A percentile compares a stretch with the other conserved stretches of the same genome.
Conservation (phyloP, 164 flowering plant species). For the Houttuynia cordata region DNA sequence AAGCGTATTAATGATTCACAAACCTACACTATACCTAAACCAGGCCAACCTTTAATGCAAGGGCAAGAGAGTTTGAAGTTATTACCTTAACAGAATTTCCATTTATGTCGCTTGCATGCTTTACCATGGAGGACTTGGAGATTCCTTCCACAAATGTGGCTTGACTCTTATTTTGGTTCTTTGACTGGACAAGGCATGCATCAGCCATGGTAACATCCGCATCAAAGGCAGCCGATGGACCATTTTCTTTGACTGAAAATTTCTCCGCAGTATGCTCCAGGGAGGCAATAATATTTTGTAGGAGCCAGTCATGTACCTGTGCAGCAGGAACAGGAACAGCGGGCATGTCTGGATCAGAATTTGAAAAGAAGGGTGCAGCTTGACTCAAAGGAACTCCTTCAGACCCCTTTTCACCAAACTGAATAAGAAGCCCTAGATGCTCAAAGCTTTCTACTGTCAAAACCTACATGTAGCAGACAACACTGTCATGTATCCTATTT, state of each 20-base stretch:
- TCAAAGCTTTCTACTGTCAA: conserved; percentile 80
- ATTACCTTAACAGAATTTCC: conserved; percentile 89
- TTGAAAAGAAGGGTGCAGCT: conserved; percentile 90
- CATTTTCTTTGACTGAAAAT: conserved; percentile 63
- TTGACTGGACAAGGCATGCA: conserved; percentile 44
- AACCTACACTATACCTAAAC: background rate
- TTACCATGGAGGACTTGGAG: conserved; percentile 74
- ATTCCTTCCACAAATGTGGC: conserved; percentile 70
- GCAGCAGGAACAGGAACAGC: conserved; percentile 88
- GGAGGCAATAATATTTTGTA: conserved; percentile 52
- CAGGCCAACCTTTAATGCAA: background rate
- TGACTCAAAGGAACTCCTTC: conserved; percentile 62
- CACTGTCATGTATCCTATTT: background rate
- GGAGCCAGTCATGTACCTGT: conserved; percentile 91
- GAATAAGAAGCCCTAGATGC: conserved; percentile 82
- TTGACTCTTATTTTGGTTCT: conserved; percentile 41
- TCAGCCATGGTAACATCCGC: conserved; percentile 88
- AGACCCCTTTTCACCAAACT: conserved; percentile 72
- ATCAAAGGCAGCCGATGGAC: conserved; percentile 55
- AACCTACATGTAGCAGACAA: conserved; percentile 30
- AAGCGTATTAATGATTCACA: background rate
- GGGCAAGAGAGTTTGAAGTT: background rate
- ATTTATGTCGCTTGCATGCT: conserved; percentile 71
- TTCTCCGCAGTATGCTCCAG: conserved; percentile 65
- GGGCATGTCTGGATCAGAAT: conserved; percentile 99